Percentiles rank a stretch among this genome's conserved stretches.
Evolutionary conservation across 306 rosid genomes (phyloP).

Genomic region (Urtica urens): DNA sequence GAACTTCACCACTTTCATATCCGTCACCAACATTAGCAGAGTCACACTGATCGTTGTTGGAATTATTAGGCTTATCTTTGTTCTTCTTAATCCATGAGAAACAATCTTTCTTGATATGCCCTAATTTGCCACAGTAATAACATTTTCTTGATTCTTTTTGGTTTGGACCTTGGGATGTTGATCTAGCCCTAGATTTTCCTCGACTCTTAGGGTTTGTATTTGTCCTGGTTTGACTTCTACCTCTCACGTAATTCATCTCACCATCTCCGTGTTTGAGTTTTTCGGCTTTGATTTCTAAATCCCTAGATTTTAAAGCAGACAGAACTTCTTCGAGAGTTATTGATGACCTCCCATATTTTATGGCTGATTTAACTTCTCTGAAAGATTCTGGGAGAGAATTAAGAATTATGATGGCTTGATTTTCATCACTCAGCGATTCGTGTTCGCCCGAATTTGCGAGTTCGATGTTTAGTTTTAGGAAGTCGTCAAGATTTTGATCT

Average conservation of each 20-base stretch:
- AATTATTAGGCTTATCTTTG: neutral
- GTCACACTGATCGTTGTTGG: neutral
- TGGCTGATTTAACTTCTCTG: neutral
- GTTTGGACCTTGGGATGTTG: neutral
- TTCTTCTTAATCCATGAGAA: neutral
- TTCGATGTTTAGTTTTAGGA: too few relatives aligned
- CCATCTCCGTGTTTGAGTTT: neutral
- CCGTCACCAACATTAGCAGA: neutral
- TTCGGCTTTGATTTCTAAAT: neutral
- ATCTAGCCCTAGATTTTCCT: neutral
- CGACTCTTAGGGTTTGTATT: neutral
- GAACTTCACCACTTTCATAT: neutral
- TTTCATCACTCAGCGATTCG: neutral
- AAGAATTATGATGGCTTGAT: neutral
- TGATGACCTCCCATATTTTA: neutral
- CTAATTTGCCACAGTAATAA: neutral
- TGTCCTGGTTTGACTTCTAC: neutral
- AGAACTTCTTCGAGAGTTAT: neutral
- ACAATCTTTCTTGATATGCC: neutral
- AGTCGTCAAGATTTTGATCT: too few relatives aligned
- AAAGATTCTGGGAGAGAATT: neutral
- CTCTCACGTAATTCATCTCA: neutral
- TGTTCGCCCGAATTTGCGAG: too few relatives aligned
- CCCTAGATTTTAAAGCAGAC: neutral
- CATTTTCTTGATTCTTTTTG: neutral